Percentiles rank a stretch among this genome's conserved stretches.
Evolutionary conservation across 352 stramenopile species (phyloP).

Genomic region (Aphanomyces euteiches): DNA sequence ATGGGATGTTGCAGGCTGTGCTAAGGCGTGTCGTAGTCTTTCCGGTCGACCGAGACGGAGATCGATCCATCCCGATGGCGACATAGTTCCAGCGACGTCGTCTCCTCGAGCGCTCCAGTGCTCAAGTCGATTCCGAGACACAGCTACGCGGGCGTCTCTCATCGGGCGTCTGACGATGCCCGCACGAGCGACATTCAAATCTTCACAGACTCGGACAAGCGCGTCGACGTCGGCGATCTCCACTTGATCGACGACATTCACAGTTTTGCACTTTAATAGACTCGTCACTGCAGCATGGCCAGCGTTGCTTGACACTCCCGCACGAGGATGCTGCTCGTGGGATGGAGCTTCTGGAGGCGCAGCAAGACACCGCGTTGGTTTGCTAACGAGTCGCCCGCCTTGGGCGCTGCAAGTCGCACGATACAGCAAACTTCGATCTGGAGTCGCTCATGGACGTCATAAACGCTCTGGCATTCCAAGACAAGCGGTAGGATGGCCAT

Average conservation of each 20-base stretch:
- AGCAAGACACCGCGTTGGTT: background rate
- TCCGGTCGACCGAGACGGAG: no score
- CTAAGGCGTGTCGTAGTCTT: no score
- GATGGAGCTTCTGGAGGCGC: background rate
- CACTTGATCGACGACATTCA: slow-evolving; percentile 11
- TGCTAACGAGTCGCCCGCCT: background rate
- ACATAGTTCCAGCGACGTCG: background rate
- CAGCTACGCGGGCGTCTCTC: background rate
- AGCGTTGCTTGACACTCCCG: background rate
- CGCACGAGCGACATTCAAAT: slow-evolving; percentile 15
- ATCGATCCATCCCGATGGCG: no score
- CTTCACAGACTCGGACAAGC: slow-evolving; percentile 14
- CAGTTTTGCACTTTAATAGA: slow-evolving; percentile 21
- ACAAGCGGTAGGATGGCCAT: background rate
- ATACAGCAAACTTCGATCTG: slow-evolving; percentile 29
- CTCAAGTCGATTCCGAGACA: background rate
- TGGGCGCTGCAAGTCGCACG: background rate
- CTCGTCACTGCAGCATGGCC: background rate
- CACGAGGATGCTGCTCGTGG: background rate
- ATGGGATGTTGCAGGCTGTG: no score
- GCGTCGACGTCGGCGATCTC: background rate
- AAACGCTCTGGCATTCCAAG: background rate
- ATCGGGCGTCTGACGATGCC: background rate
- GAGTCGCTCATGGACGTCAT: background rate
- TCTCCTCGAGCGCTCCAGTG: background rate